Evolutionary conservation across 2,329 filamentous ascomycete species (phyloP), one percentile per base, ranked within the genome.

Genomic region (Endocalyx cinctus): DNA sequence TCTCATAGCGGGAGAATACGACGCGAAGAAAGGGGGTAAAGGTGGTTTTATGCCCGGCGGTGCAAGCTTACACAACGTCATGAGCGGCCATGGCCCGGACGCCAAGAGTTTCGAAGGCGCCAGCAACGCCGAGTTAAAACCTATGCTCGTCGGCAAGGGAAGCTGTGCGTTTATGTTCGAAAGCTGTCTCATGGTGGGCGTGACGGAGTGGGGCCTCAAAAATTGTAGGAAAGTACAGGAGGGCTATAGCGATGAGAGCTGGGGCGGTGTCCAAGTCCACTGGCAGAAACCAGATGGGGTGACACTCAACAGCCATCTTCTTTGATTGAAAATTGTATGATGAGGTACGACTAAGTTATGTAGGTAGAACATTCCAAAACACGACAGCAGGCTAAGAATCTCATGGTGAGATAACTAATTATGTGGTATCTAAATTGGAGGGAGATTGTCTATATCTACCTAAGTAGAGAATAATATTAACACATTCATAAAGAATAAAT

Each of bases 171-270:
- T 82, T 48, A 82, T 82, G 78, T 82, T 82, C 47, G 78, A 82
- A 66, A 82, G 73, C 43, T 79, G 70, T 35, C 51, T 83, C 34
- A 82, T 84, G 77, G 70, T 85, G 3, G 81, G 80, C 2, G 80
- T 86, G 17, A 84, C 82, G 2, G 74, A 82, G 37, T 86, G 81
- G 80, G 82, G 80, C 2, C 58, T 75, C 40, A 58, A 60, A 43
- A 70, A 75, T 41, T 90, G 71, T 34, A 57, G 64, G 44, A 74
- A 74, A 57, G 67, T 75, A 12, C 73, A 77, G 63, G 69, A 77
- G 45, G 75, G 75, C 36, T 94, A 92, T 52, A 88, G 79, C 54
- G 77, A 80, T 37, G 84, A 94, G 66, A 89, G 84, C 55, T 95
- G 87, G 87, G 79, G 70, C 17, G 72, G 72, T 1, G 62, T 85